These are phyloP conservation scores for Daldinia childiae DNA, from an alignment of 495 filamentous ascomycete genomes.

Conservation along the genomic window DNA sequence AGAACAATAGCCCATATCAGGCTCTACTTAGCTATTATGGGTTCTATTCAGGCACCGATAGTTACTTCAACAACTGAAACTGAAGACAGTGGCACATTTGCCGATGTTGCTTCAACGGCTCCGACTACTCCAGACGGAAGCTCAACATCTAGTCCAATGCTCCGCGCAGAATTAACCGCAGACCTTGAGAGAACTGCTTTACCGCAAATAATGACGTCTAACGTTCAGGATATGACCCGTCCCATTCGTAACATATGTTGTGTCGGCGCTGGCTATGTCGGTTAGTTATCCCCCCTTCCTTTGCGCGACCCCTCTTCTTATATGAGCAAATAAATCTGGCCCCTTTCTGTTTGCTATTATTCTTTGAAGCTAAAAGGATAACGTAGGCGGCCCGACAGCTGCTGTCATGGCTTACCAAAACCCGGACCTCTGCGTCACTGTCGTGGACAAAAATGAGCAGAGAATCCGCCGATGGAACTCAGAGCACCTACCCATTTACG, in stretches of 20 bases:
- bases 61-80: not conserved
- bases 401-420: conserved; percentile 79
- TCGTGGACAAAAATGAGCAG: conserved; percentile 72
- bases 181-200: conserved; percentile 16
- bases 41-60: not conserved
- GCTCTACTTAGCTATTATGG: conserved; percentile 6
- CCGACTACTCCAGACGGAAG: conserved; percentile 65
- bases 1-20: not conserved
- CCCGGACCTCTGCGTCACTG: conserved; percentile 71
- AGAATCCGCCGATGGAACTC: conserved; percentile 81
- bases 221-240: conserved; percentile 9
- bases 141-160: conserved; percentile 54
- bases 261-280: conserved; percentile 72
- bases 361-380: conserved; percentile 7
- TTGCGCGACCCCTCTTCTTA: not conserved
- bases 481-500: conserved; percentile 77
- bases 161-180: conserved; percentile 37
- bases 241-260: conserved; percentile 67
- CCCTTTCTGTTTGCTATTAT: not conserved
- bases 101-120: conserved; percentile 52
- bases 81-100: conserved; percentile 2
- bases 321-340: not conserved
- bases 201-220: conserved; percentile 14
- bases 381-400: conserved; percentile 76
- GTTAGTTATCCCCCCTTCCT: conserved; percentile 49